phyloP scores from a whole-genome alignment of 768 basidiomycete species.

The Suillus plorans region DNA sequence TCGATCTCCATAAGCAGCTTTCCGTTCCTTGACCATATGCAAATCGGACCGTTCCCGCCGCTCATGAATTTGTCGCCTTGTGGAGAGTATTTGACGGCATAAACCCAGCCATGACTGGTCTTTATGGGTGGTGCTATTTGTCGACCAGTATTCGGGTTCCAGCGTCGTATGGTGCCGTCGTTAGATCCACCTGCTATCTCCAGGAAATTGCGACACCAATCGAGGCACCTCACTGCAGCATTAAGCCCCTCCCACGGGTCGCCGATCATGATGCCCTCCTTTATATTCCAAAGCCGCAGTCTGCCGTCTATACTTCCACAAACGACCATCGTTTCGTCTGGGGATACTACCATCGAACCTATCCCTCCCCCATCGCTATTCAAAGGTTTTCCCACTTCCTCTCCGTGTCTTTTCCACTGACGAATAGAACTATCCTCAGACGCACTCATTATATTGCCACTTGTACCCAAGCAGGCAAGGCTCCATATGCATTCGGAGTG shows the following conservation, averaged over 20 bases:
- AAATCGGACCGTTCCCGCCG: too few relatives aligned
- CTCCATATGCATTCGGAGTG: neutral
- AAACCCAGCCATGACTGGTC: too few relatives aligned
- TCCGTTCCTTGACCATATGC: too few relatives aligned
- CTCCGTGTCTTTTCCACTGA: neutral
- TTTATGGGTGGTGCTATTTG: neutral
- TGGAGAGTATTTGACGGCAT: too few relatives aligned
- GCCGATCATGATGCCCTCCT: too few relatives aligned
- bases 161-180: slow-evolving; percentile 13
- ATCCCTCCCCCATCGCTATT: neutral
- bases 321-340: neutral
- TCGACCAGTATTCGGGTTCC: slow-evolving; percentile 8
- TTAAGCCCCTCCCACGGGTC: neutral
- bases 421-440: neutral
- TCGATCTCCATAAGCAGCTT: too few relatives aligned
- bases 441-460: neutral
- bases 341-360: neutral
- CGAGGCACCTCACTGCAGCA: neutral
- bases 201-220: neutral
- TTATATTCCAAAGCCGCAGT: neutral
- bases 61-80: too few relatives aligned
- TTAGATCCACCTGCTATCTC: neutral
- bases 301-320: neutral
- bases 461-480: neutral
- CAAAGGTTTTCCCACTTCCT: neutral